Evolutionary conservation across 2,329 filamentous ascomycete species (phyloP), one percentile per base, ranked within the genome.

Genomic region (Pseudogymnoascus sp.): DNA sequence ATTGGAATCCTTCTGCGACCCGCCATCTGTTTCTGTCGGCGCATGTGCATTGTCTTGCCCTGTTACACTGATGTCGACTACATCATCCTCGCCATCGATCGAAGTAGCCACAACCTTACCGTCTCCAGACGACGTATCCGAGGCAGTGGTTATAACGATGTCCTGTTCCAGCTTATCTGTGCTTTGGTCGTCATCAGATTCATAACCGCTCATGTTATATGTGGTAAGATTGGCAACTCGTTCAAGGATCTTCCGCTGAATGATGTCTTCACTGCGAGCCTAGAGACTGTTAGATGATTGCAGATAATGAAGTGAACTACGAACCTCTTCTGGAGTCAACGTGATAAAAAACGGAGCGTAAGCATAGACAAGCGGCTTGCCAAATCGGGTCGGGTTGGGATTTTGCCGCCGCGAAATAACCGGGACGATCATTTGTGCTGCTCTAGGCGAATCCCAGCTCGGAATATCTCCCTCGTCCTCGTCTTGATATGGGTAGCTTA

Each of bases 41-140:
- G 65, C 60, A 42, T 34, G 37, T 34, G 31, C 42, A 60, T 37
- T 78, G 14, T 72, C 72, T 2, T 78, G 77, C 69, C 91, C 88
- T 62, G 86, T 86, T 87, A 97, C 93, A 0, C 89, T 90, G 14
- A 99, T 87, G 72, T 97, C 90, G 5, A 97, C 90, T 71, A 97
- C 85, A 66, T 91, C 91, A 66, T 97, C 93, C 73, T 97, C 93
- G 8, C 91, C 90, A 73, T 93, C 88, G 1, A 96, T 83, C 2
- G 93, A 96, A 29, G 85, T 83, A 51, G 91, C 88, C 64, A 88
- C 84, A 57, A 96, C 81, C 71, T 88, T 89, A 21, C 83, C 80
- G 67, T 89, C 89, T 8, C 83, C 84, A 3, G 86, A 86, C 3
- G 86, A 88, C 3, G 83, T 84, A 71, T 86, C 83, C 0, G 84